Percentiles rank a stretch among this genome's conserved stretches.
Evolutionary conservation across 257 asterid species (phyloP).

Genomic region (Paulownia fortunei): DNA sequence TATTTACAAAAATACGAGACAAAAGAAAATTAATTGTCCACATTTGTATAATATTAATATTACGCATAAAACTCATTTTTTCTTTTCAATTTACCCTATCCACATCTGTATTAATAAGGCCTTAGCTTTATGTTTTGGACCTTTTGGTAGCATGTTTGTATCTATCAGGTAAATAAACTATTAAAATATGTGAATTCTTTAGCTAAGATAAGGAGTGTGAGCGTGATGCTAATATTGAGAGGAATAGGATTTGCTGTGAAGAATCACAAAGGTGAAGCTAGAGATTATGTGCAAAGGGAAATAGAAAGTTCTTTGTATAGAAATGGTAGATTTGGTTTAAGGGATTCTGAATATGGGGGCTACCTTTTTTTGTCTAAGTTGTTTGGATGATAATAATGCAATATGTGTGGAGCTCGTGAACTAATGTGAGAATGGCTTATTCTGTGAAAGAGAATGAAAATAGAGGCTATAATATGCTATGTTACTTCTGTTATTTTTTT

Average conservation of each 20-base stretch:
- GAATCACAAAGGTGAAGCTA: slow-evolving; percentile 31
- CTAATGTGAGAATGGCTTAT: slow-evolving; percentile 35
- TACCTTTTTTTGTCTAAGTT: slow-evolving; percentile 37
- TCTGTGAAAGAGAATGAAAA: slow-evolving; percentile 37
- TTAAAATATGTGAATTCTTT: slow-evolving; percentile 39
- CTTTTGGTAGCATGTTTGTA: slow-evolving; percentile 61
- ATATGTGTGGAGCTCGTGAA: slow-evolving; percentile 34
- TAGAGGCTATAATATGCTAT: no score
- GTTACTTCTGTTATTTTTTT: no score
- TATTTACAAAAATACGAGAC: no score
- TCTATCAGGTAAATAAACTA: slow-evolving; percentile 47
- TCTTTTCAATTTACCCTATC: slow-evolving; percentile 44
- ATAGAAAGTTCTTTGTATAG: slow-evolving; percentile 46
- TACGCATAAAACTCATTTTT: slow-evolving; percentile 1
- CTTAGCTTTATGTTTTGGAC: slow-evolving; percentile 72
- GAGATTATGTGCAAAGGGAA: slow-evolving; percentile 29
- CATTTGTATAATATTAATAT: neutral
- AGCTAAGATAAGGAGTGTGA: slow-evolving; percentile 29
- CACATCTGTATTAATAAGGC: slow-evolving; percentile 65
- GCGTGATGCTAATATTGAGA: slow-evolving; percentile 36
- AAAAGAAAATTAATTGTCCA: no score
- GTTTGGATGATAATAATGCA: slow-evolving; percentile 33
- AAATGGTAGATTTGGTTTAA: slow-evolving; percentile 40
- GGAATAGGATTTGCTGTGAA: slow-evolving; percentile 37
- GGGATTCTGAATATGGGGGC: slow-evolving; percentile 39